A percentile compares a stretch with the other conserved stretches of the same genome.
Conservation (phyloP, 2,329 filamentous ascomycete genomes). For the Huntiella savannae region DNA sequence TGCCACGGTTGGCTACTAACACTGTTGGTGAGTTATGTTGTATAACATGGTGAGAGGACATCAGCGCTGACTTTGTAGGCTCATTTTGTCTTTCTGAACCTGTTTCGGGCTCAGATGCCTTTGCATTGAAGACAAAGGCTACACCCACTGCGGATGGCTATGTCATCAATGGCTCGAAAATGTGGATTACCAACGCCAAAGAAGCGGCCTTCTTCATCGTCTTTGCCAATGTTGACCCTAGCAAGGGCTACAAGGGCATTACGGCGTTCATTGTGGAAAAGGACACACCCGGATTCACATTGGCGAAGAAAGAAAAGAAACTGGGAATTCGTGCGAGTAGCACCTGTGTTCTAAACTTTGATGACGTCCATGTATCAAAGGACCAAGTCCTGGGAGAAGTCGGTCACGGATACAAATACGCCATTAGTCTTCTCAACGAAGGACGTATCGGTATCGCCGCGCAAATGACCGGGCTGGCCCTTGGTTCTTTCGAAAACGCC, state of each 20-base stretch:
- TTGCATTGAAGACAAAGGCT: constrained; percentile 82
- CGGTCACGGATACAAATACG: constrained; percentile 94
- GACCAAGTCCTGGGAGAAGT: constrained; percentile 75
- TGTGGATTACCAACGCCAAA: constrained; percentile 99
- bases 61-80: constrained; percentile 16
- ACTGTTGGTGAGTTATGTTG: constrained; percentile 38
- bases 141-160: constrained; percentile 68
- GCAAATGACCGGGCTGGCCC: constrained; percentile 92
- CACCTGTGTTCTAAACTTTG: constrained; percentile 94
- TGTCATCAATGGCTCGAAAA: constrained; percentile 79
- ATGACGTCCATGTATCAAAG: constrained; percentile 80
- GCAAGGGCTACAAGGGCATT: constrained; percentile 91
- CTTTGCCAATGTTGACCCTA: constrained; percentile 85
- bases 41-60: neutral
- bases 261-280: constrained; percentile 92
- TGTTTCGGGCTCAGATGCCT: constrained; percentile 84
- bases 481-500: constrained; percentile 90
- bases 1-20: constrained; percentile 76
- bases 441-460: constrained; percentile 94
- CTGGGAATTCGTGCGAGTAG: constrained; percentile 88
- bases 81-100: constrained; percentile 90
- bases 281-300: constrained; percentile 69
- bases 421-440: constrained; percentile 84
- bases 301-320: constrained; percentile 99
- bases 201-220: constrained; percentile 94